A percentile compares a stretch with the other conserved stretches of the same genome.
These are phyloP conservation scores for Russula virescens DNA, from an alignment of 768 basidiomycete species.

Conservation along the genomic window DNA sequence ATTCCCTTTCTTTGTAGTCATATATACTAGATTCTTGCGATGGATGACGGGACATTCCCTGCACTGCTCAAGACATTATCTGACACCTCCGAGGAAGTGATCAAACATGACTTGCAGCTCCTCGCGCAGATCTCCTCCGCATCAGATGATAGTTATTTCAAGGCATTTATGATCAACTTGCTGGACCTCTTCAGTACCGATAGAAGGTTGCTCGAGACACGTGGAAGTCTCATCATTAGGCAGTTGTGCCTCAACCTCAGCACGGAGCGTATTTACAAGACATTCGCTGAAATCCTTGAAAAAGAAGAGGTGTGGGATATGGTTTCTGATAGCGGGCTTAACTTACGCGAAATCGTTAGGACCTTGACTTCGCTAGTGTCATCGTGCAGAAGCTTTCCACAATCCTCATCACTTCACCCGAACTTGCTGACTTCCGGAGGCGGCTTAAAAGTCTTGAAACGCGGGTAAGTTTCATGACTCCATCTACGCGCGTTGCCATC, in stretches of 20 bases:
- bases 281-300: constrained; percentile 95
- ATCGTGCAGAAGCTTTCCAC: constrained; percentile 97
- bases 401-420: constrained; percentile 93
- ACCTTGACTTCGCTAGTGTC: constrained; percentile 94
- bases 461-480: constrained; percentile 48
- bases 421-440: constrained; percentile 91
- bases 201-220: constrained; percentile 76
- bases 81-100: constrained; percentile 95
- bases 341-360: constrained; percentile 40
- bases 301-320: constrained; percentile 78
- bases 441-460: constrained; percentile 90
- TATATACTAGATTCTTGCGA: constrained; percentile 69
- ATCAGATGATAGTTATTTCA: constrained; percentile 94
- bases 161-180: constrained; percentile 91
- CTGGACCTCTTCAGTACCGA: constrained; percentile 95
- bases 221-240: constrained; percentile 93
- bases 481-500: not conserved
- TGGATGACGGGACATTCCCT: constrained; percentile 97
- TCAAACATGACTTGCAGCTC: constrained; percentile 93
- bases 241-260: constrained; percentile 92
- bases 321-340: not conserved
- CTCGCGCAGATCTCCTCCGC: constrained; percentile 95
- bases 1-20: not conserved
- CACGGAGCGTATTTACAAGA: constrained; percentile 91
- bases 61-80: constrained; percentile 92